phyloP scores from a whole-genome alignment of 805 yeast species.

The Kodamaea kaohsiungensis region DNA sequence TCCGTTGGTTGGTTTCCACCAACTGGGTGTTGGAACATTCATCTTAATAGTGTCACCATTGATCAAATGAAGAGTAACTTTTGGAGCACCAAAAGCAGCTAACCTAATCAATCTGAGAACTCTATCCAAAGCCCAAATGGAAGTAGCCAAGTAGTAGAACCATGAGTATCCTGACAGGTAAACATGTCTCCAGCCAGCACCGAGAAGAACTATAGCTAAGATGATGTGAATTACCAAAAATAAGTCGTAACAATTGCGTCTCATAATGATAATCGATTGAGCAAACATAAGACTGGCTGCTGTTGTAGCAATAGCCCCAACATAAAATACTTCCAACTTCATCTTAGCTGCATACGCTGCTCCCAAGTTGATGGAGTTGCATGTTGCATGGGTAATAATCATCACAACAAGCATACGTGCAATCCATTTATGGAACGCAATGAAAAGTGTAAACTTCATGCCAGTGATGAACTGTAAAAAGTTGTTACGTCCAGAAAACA shows the following conservation, averaged over 20 bases:
- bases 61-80: slow-evolving; percentile 44
- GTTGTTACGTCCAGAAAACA: slow-evolving; percentile 67
- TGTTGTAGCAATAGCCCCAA: slow-evolving; percentile 41
- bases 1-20: slow-evolving; percentile 61
- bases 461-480: slow-evolving; percentile 60
- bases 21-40: slow-evolving; percentile 49
- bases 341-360: not conserved
- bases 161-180: slow-evolving; percentile 35
- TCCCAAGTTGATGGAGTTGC: slow-evolving; percentile 23
- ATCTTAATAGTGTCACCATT: slow-evolving; percentile 51
- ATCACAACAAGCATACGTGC: slow-evolving; percentile 34
- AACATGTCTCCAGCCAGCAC: slow-evolving; percentile 49
- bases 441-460: slow-evolving; percentile 48
- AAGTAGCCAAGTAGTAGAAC: slow-evolving; percentile 32
- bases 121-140: slow-evolving; percentile 56
- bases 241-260: slow-evolving; percentile 39
- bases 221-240: slow-evolving; percentile 36
- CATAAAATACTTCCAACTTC: not conserved
- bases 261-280: slow-evolving; percentile 34
- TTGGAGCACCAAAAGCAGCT: slow-evolving; percentile 38
- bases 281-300: slow-evolving; percentile 30
- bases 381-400: slow-evolving; percentile 31
- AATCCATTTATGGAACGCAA: slow-evolving; percentile 45
- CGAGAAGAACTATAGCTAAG: slow-evolving; percentile 42
- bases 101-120: slow-evolving; percentile 48